These are phyloP conservation scores for Anisodus acutangulus DNA, from an alignment of 257 asterid genomes.

Conservation along the genomic window DNA sequence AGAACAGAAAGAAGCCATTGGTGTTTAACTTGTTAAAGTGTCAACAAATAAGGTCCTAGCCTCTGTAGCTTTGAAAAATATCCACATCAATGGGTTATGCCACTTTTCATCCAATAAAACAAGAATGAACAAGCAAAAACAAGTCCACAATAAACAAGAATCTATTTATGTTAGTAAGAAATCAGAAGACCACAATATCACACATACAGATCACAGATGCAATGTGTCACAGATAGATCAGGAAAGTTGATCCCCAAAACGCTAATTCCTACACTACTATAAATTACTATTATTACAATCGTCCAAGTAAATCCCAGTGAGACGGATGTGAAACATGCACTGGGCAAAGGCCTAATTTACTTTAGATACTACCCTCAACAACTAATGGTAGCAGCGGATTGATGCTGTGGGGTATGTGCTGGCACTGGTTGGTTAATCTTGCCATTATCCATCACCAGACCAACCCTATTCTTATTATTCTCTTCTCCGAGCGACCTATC, in stretches of 20 bases:
- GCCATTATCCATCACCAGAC: conserved; percentile 46
- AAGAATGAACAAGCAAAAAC: not conserved
- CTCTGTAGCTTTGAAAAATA: too few relatives aligned
- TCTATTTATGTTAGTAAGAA: not conserved
- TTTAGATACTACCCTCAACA: conserved; percentile 48
- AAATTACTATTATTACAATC: not conserved
- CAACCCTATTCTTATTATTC: conserved; percentile 44
- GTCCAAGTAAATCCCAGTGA: not conserved
- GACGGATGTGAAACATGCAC: not conserved
- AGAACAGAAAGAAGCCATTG: too few relatives aligned
- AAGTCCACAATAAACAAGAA: not conserved
- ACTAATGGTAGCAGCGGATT: conserved; percentile 70
- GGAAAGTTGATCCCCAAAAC: not conserved
- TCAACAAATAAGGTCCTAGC: too few relatives aligned
- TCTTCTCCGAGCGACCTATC: conserved; percentile 40
- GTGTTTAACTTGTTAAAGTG: too few relatives aligned
- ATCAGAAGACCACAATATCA: not conserved
- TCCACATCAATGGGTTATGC: too few relatives aligned
- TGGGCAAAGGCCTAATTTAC: conserved; percentile 15
- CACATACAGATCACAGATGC: not conserved
- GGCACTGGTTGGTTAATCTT: conserved; percentile 52
- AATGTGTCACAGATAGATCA: not conserved
- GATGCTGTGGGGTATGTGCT: conserved; percentile 51
- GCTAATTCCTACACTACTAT: not conserved
- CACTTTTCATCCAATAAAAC: not conserved